Evolutionary conservation across 2,329 filamentous ascomycete genomes (phyloP).

Genomic region (Monilinia fructicola): DNA sequence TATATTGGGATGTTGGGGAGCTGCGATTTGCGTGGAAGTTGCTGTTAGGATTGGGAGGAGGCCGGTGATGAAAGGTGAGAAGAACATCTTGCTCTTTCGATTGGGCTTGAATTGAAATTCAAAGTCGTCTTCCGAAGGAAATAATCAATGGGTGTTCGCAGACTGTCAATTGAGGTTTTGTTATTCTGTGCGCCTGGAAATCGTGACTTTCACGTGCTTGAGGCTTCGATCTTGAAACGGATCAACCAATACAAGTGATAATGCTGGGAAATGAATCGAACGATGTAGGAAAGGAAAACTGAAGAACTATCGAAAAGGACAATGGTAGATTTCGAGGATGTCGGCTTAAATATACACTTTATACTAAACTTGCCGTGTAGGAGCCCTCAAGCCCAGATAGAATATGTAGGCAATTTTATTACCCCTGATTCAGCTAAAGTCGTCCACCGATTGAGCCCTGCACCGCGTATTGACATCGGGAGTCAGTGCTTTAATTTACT

Average conservation of each 20-base stretch:
- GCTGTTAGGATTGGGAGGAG: conserved; percentile 20
- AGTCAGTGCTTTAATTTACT: conserved; percentile 20
- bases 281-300: neutral
- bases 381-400: neutral
- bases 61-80: conserved; percentile 17
- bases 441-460: neutral
- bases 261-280: neutral
- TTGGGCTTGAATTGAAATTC: neutral
- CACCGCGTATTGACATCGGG: neutral
- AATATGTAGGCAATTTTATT: neutral
- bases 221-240: neutral
- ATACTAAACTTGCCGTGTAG: neutral
- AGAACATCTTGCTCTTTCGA: conserved; percentile 15
- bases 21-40: conserved; percentile 15
- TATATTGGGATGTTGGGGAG: conserved; percentile 4
- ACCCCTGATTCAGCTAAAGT: conserved; percentile 17
- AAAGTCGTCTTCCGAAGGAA: neutral
- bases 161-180: neutral
- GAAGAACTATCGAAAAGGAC: neutral
- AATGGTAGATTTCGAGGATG: neutral
- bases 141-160: neutral
- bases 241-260: neutral
- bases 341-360: neutral
- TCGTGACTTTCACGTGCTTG: neutral
- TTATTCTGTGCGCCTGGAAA: neutral